Evolutionary conservation across 352 stramenopile genomes (phyloP), one percentile per base, ranked within the genome.

Genomic region (Achlya hypogyna): DNA sequence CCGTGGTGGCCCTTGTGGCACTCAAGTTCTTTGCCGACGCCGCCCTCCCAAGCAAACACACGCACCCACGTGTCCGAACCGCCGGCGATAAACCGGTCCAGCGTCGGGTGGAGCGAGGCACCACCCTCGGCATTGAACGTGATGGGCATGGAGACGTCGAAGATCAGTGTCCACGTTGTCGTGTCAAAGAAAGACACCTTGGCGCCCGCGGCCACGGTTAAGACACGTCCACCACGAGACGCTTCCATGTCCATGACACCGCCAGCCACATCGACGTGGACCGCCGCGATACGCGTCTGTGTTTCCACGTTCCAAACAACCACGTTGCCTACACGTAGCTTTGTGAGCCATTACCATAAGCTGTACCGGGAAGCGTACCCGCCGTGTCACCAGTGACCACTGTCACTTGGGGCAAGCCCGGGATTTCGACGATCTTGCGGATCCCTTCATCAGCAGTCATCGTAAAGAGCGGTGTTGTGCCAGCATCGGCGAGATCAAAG

Each of bases 1-100:
- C 97, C 97, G 72, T 99, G 96, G 81, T 99, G 97, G 65, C 97
- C 96, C 79, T 98, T 98, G 78, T 98, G 89, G 71, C 86, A 97
- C 78, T 98, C 90, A 18, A 99, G 74, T 70, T 98, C 69, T 14
- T 45, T 28, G 23, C 59, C 78, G 63, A 96, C 76, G 8, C 96
- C 95, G 1, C 81, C 94, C 14, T 84, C 67, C 69, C 84, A 96
- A 73, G 98, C 91, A 74, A 98, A 99, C 32, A 98, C 94, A 35
- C 96, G 87, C 31, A 99, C 94, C 95, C 93, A 98, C 65, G 98
- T 93, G 77, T 99, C 97, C 18, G 87, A 96, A 14, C 90, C 90
- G 25, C 91, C 90, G 16, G 89, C 88, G 60, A 97, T 93, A 68
- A 97, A 96, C 60, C 89, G 90, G 69, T 79, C 72, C 45, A 90